These are phyloP conservation scores for Lyophyllum semitale DNA, from an alignment of 768 basidiomycete genomes.

Conservation along the genomic window DNA sequence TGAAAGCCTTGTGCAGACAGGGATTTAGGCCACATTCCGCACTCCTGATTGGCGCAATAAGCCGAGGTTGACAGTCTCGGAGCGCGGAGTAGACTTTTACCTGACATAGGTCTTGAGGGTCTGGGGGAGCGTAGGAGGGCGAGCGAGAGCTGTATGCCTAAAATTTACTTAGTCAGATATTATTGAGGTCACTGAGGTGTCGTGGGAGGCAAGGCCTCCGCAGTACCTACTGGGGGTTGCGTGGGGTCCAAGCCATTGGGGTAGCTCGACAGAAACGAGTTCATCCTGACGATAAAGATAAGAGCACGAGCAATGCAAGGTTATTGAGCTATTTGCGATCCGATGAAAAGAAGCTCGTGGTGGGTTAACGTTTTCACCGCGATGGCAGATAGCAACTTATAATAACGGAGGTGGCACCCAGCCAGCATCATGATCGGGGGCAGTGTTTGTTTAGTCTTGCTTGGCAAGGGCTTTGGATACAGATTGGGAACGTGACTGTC, in stretches of 20 bases:
- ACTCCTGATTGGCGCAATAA: conserved; percentile 2
- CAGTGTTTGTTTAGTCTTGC: not conserved
- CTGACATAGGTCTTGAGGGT: not conserved
- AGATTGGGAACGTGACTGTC: too few relatives aligned
- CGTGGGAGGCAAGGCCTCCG: not conserved
- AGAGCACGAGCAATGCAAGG: too few relatives aligned
- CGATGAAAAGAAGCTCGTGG: too few relatives aligned
- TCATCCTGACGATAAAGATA: too few relatives aligned
- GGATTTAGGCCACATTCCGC: conserved; percentile 10
- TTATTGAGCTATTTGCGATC: too few relatives aligned
- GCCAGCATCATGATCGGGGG: too few relatives aligned
- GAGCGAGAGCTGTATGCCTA: not conserved
- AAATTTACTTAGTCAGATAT: not conserved
- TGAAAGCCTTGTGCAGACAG: conserved; percentile 7
- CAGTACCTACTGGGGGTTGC: not conserved
- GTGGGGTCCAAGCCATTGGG: too few relatives aligned
- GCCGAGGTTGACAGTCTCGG: not conserved
- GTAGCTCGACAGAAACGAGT: too few relatives aligned
- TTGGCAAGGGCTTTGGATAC: not conserved
- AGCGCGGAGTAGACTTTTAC: not conserved
- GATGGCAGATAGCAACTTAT: too few relatives aligned
- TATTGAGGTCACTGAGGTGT: not conserved
- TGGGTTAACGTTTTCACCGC: too few relatives aligned
- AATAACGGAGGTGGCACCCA: too few relatives aligned
- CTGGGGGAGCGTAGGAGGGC: not conserved